Percentiles rank a stretch among this genome's conserved stretches.
Conservation (phyloP, 208 protist genomes). For the Trichomonas gallinae region DNA sequence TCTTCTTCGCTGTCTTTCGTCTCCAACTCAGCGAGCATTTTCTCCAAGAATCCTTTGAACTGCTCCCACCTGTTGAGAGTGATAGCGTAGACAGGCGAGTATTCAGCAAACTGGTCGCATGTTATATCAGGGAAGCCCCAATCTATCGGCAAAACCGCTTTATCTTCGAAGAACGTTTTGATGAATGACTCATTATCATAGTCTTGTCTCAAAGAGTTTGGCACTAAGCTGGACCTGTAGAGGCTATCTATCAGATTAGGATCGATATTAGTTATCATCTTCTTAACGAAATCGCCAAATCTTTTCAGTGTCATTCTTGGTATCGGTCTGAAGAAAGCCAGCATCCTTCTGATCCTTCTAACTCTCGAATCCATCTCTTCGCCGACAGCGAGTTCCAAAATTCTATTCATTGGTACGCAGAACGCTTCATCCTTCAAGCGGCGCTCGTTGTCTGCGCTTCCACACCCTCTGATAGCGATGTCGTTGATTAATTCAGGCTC, state of each 20-base stretch:
- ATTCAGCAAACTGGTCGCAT: conserved; percentile 2
- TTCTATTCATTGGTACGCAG: not conserved
- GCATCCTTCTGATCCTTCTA: not conserved
- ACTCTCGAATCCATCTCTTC: not conserved
- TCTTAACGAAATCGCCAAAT: not conserved
- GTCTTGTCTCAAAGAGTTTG: not conserved
- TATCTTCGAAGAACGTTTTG: not conserved
- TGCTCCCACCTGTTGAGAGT: not conserved
- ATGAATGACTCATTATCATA: not conserved
- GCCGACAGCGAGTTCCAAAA: not conserved
- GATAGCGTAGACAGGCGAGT: not conserved
- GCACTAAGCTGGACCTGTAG: not conserved
- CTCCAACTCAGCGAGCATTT: not conserved
- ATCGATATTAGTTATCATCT: not conserved
- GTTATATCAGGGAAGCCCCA: not conserved
- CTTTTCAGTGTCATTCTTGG: not conserved
- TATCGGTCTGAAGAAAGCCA: not conserved
- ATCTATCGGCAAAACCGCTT: not conserved
- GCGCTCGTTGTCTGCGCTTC: not conserved
- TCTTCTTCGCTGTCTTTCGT: not conserved
- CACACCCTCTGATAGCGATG: not conserved
- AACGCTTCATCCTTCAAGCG: not conserved
- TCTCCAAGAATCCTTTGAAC: not conserved
- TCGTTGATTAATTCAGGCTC: not conserved
- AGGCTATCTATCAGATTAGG: not conserved